phyloP scores from a whole-genome alignment of 2,329 filamentous ascomycete genomes.

The Akanthomyces dipterigenus region DNA sequence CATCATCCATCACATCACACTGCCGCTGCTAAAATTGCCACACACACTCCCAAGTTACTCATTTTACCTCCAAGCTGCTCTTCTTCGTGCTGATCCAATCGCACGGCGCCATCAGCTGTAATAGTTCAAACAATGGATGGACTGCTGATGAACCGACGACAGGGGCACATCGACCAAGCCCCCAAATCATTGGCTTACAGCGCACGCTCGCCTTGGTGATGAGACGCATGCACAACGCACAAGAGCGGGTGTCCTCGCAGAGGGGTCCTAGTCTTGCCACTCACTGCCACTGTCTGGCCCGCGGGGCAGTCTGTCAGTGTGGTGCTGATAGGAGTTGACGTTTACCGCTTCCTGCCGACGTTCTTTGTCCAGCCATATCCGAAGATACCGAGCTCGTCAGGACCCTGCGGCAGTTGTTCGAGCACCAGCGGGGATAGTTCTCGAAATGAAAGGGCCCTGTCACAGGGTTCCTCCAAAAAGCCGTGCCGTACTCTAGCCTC shows the following conservation, averaged over 20 bases:
- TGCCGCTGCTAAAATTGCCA: constrained; percentile 3
- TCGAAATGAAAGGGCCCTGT: background rate
- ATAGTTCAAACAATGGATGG: no score
- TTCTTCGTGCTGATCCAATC: background rate
- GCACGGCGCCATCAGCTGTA: background rate
- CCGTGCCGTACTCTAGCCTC: no score
- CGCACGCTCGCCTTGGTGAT: background rate
- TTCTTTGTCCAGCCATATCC: background rate
- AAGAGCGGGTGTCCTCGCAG: background rate
- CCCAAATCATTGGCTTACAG: background rate
- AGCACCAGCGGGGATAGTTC: background rate
- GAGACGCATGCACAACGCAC: background rate
- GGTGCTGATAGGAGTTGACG: background rate
- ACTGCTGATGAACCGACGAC: background rate
- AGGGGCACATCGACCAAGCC: background rate
- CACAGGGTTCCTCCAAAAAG: background rate
- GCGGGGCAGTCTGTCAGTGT: background rate
- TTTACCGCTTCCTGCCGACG: background rate
- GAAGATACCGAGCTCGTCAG: background rate
- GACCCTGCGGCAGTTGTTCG: background rate
- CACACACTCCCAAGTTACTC: background rate
- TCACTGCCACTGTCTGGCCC: background rate
- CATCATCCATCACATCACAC: background rate
- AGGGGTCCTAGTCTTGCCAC: background rate
- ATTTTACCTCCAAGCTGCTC: background rate